Base-by-base conservation (phyloP, 305 asterid species). In the Stenogyne calaminthoides region DNA sequence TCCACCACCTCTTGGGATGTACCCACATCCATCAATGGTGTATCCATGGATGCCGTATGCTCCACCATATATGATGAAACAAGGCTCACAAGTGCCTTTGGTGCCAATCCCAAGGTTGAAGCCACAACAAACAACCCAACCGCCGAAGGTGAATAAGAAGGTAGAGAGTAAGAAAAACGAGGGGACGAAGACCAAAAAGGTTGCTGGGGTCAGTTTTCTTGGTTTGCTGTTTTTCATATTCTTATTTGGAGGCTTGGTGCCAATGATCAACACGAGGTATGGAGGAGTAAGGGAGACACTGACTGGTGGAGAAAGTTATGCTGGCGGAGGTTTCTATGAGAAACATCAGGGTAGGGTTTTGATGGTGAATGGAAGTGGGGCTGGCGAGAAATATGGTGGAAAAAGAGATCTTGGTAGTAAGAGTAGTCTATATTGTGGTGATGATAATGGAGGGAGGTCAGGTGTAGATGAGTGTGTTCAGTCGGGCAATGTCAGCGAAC, bases 71-170 rank as follows among this genome's bases (percentile, higher is more conserved):
- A 80, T 87, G 88, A 77, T 87, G 80, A 92, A 86, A 82, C 89
- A 87, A 52, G 98, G 98, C 15, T 90, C 98, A 22, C 94, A 92
- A 72, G 97, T 90, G 58, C 98, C 97, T 9, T 77, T 92, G 85
- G 85, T 92, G 72, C 98, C 98, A 2, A 92, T 92, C 70, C 98
- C 98, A 0, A 90, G 86, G 84, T 76, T 87, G 91, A 87, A 83
- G 72, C 80, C 90, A 0, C 86, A 80, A 61, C 89, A 77, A 34
- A 65, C 77, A 32, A 67, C 65, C 20, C 63, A 85, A 11, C 74
- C 78, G 0, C 84, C 86, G 1, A 90, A 80, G 78, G 71, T 51
- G 34, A 84, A 72, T 75, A 88, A 85, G 88, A 91, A 85, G 80
- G 73, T 55, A 0, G 94, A 87, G 67, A 63, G 66, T 72, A 91